A percentile compares a stretch with the other conserved stretches of the same genome.
Conservation (phyloP, 1,284 basidiomycete species). For the Phenoliferia sp. region DNA sequence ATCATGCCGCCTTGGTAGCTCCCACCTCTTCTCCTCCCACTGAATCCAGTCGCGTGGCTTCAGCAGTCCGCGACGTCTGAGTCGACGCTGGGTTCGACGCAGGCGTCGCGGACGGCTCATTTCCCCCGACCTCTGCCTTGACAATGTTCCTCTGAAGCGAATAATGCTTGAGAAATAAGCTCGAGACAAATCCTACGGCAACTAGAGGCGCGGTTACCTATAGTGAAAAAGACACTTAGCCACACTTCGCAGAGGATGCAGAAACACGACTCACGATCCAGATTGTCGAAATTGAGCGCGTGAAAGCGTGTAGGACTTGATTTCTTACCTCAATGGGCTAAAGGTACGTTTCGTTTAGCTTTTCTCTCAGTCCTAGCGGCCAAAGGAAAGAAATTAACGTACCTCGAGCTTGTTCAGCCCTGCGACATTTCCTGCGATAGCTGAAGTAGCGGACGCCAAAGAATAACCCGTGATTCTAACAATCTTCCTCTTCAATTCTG, state of each 20-base stretch:
- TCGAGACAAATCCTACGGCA: constrained; percentile 36
- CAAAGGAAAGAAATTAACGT: not conserved
- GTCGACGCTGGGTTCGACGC: too few relatives aligned
- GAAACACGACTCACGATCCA: too few relatives aligned
- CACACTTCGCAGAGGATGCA: too few relatives aligned
- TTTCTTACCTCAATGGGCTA: constrained; percentile 41
- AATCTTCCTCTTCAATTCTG: constrained; percentile 29
- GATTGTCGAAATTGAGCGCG: constrained; percentile 64
- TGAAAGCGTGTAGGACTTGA: constrained; percentile 63
- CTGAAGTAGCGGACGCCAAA: not conserved
- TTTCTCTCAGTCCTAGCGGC: constrained; percentile 1
- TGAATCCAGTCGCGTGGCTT: too few relatives aligned
- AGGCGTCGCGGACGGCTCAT: too few relatives aligned
- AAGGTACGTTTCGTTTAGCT: constrained; percentile 3
- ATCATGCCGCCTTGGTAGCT: too few relatives aligned
- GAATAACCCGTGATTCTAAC: constrained; percentile 29
- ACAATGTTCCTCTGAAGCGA: constrained; percentile 24
- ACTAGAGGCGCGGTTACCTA: constrained; percentile 43
- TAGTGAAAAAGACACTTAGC: not conserved
- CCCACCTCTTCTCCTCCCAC: too few relatives aligned
- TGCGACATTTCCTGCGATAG: constrained; percentile 32
- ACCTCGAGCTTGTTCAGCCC: constrained; percentile 32
- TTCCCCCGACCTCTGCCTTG: not conserved
- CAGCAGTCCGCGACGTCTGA: too few relatives aligned
- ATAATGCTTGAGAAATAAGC: constrained; percentile 34